Percentiles rank a stretch among this genome's conserved stretches.
phyloP scores from a whole-genome alignment of 495 filamentous ascomycete species.

The Aspergillus bridgeri region DNA sequence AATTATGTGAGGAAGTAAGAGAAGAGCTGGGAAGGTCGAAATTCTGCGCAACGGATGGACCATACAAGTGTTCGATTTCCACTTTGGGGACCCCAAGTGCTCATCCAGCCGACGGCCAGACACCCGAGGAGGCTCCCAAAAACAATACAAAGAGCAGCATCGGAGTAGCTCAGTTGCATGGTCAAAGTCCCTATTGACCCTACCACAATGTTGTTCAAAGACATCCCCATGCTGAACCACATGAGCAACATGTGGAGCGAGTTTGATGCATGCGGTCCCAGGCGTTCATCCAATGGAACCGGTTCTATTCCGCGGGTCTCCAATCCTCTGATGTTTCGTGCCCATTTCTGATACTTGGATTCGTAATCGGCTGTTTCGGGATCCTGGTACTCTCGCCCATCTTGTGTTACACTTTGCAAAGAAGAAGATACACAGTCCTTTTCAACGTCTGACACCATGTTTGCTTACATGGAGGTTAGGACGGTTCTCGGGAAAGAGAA shows the following conservation, averaged over 20 bases:
- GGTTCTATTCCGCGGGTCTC: constrained; percentile 69
- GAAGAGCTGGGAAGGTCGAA: background rate
- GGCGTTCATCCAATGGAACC: constrained; percentile 54
- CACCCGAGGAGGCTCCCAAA: constrained; percentile 61
- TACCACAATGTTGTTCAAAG: constrained; percentile 67
- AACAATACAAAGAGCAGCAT: constrained; percentile 60
- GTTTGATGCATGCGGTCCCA: constrained; percentile 28
- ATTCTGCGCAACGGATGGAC: constrained; percentile 4
- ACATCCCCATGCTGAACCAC: constrained; percentile 73
- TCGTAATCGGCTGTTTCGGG: background rate
- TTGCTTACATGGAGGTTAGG: background rate
- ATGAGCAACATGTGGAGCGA: constrained; percentile 61
- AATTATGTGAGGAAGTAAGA: background rate
- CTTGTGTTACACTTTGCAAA: constrained; percentile 20
- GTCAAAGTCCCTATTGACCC: constrained; percentile 66
- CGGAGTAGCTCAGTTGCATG: constrained; percentile 61
- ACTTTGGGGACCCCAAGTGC: constrained; percentile 67
- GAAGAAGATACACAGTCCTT: constrained; percentile 15
- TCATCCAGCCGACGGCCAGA: constrained; percentile 63
- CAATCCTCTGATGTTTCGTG: constrained; percentile 46
- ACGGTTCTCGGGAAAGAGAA: background rate
- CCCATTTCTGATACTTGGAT: constrained; percentile 27
- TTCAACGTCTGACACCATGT: constrained; percentile 17
- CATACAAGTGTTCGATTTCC: constrained; percentile 69
- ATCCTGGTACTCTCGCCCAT: constrained; percentile 6